phyloP scores from a whole-genome alignment of 2,329 filamentous ascomycete genomes.

The Epichloe aotearoae region DNA sequence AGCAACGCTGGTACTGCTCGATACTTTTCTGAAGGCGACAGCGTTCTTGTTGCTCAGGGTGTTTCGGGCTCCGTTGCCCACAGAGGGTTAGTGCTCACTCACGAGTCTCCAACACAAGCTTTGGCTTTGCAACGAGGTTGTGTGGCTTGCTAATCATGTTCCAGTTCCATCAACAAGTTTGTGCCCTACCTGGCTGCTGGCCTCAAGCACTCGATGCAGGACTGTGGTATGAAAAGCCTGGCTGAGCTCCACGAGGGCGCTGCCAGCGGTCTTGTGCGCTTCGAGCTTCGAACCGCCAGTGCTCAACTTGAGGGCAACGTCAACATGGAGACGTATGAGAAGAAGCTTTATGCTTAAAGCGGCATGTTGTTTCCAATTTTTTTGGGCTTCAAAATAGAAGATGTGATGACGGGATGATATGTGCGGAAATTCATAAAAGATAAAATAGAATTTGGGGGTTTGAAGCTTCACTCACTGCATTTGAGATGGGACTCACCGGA shows the following conservation, averaged over 20 bases:
- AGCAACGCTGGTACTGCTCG: conserved; percentile 92
- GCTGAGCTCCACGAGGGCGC: conserved; percentile 65
- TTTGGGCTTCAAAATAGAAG: neutral
- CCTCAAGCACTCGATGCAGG: conserved; percentile 94
- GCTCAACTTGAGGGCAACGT: conserved; percentile 95
- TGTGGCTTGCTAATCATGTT: conserved; percentile 17
- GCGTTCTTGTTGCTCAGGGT: conserved; percentile 89
- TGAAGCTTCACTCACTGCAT: neutral
- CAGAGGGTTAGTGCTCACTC: conserved; percentile 38
- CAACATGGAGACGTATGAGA: conserved; percentile 97
- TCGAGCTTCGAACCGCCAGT: conserved; percentile 87
- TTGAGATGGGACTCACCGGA: neutral
- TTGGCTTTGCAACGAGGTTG: neutral
- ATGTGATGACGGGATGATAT: neutral
- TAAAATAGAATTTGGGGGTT: neutral
- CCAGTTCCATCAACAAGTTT: conserved; percentile 77
- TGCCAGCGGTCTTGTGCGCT: conserved; percentile 62
- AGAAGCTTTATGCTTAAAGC: conserved; percentile 88
- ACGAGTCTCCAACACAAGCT: neutral
- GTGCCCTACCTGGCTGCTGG: conserved; percentile 91
- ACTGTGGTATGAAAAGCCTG: conserved; percentile 78
- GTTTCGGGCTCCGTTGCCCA: conserved; percentile 79
- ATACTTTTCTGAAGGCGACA: conserved; percentile 96
- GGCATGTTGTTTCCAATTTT: neutral
- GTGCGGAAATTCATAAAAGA: neutral